These are phyloP conservation scores for Xenosphaeropsis pyriputrescens DNA, from an alignment of 2,329 filamentous ascomycete genomes.

Conservation along the genomic window DNA sequence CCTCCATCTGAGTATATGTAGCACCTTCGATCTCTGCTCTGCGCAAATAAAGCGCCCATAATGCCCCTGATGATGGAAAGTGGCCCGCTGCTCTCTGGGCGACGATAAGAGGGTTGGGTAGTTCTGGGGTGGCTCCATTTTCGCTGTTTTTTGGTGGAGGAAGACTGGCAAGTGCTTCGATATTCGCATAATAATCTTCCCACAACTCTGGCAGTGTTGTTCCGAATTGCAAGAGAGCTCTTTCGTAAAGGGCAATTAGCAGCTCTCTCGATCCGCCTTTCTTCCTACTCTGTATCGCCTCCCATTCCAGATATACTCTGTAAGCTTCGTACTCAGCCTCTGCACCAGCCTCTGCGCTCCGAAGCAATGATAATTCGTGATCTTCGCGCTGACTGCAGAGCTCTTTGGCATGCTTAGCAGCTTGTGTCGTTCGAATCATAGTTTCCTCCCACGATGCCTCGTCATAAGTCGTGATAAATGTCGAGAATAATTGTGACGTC, in stretches of 20 bases:
- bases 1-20: conserved; percentile 67
- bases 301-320: conserved; percentile 72
- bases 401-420: conserved; percentile 47
- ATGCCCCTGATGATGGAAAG: conserved; percentile 79
- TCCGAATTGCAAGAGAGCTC: conserved; percentile 61
- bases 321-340: conserved; percentile 36
- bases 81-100: conserved; percentile 74
- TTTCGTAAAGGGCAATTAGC: conserved; percentile 57
- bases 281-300: conserved; percentile 47
- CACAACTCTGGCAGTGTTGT: conserved; percentile 56
- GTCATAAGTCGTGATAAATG: conserved; percentile 59
- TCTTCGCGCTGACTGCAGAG: conserved; percentile 49
- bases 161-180: conserved; percentile 45
- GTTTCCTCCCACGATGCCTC: conserved; percentile 55
- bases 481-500: conserved; percentile 61
- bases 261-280: conserved; percentile 28
- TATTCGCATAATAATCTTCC: conserved; percentile 49
- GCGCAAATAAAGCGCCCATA: conserved; percentile 85
- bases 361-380: conserved; percentile 51
- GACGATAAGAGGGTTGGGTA: conserved; percentile 47
- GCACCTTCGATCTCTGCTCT: conserved; percentile 66
- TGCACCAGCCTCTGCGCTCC: conserved; percentile 35
- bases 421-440: conserved; percentile 53
- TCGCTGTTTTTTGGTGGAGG: conserved; percentile 14
- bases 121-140: conserved; percentile 15